Evolutionary conservation across 148 eudicot genomes (phyloP).

Genomic region (Camellia lanceoleosa): DNA sequence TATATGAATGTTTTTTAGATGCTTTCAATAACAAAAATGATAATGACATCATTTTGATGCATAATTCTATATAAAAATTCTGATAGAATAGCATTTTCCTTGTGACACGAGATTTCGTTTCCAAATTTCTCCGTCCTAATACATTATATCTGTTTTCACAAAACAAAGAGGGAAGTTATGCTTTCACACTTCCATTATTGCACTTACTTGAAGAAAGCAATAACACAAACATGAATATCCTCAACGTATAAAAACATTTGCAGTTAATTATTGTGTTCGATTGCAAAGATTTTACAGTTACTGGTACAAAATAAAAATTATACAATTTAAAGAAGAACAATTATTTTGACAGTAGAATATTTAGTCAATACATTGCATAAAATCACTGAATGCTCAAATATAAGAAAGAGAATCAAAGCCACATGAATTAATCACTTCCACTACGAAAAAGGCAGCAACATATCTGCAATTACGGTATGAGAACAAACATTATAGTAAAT

Average conservation of each 20-base stretch:
- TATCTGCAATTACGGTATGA: constrained; percentile 23
- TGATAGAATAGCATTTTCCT: no score
- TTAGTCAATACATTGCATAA: neutral
- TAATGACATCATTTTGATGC: no score
- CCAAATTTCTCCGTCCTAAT: no score
- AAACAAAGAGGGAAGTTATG: no score
- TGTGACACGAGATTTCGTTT: no score
- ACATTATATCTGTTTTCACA: no score
- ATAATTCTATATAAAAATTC: no score
- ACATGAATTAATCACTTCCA: neutral
- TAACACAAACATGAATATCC: no score
- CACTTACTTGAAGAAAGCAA: no score
- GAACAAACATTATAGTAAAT: neutral
- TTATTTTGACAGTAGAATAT: neutral
- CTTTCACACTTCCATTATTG: no score
- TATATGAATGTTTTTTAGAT: no score
- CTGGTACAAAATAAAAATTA: neutral
- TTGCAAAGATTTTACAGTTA: neutral
- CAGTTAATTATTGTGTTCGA: neutral
- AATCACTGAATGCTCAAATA: neutral
- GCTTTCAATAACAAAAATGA: no score
- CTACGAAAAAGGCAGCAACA: constrained; percentile 31
- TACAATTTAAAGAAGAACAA: neutral
- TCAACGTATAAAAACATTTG: neutral
- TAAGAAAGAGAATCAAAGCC: neutral